Conservation (phyloP, 2,329 filamentous ascomycete genomes). For the Geoglossum cookeanum region DNA sequence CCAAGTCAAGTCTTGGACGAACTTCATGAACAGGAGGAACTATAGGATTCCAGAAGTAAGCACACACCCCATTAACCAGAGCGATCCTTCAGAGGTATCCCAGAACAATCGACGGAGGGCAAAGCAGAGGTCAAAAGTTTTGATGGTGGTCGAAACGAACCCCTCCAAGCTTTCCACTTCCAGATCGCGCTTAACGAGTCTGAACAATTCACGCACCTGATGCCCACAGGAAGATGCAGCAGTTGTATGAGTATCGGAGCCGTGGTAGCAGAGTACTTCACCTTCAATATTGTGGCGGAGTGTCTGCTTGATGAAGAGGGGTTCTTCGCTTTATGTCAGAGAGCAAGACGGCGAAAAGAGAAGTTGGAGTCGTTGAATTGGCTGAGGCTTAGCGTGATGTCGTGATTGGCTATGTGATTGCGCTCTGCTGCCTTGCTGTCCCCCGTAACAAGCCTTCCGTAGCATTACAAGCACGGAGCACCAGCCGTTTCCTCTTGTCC, state of each 20-base stretch:
- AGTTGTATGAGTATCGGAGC: background rate
- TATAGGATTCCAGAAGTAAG: background rate
- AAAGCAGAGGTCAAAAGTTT: background rate
- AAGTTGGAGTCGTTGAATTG: slow-evolving; percentile 3
- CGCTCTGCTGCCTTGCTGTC: background rate
- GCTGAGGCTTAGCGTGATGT: background rate
- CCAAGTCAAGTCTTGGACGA: background rate
- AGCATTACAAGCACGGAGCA: background rate
- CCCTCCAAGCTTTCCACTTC: slow-evolving; percentile 1
- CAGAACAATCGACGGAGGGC: background rate
- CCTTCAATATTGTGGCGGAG: background rate
- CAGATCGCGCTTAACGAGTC: slow-evolving; percentile 1
- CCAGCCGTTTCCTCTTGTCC: too few species aligned
- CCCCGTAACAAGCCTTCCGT: background rate
- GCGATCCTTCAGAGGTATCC: background rate
- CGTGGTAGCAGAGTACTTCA: background rate
- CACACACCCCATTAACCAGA: background rate
- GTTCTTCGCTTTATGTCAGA: background rate
- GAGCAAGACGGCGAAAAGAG: slow-evolving; percentile 1
- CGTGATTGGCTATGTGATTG: background rate
- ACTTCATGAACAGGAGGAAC: background rate
- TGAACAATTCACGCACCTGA: background rate
- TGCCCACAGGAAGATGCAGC: background rate
- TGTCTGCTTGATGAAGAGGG: background rate
- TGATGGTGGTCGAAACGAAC: background rate